A percentile compares a stretch with the other conserved stretches of the same genome.
phyloP scores from a whole-genome alignment of 345 rosid genomes.

The Punica granatum region DNA sequence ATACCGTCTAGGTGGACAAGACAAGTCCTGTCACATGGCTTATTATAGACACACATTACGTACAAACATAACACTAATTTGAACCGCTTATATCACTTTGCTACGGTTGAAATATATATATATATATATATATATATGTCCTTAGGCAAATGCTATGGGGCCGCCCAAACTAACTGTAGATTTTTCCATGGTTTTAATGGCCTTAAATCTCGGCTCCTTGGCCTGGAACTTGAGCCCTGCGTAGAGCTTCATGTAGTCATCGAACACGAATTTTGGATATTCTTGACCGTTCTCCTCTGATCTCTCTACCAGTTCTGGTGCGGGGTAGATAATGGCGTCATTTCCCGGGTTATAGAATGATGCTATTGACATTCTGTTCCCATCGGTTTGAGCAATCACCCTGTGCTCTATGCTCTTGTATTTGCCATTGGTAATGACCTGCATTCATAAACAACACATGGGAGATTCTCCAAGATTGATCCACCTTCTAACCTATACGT shows the following conservation, averaged over 20 bases:
- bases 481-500: neutral
- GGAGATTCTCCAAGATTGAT: no score
- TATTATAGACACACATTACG: neutral
- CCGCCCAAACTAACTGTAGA: constrained; percentile 10
- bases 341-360: constrained; percentile 89
- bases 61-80: neutral
- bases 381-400: constrained; percentile 62
- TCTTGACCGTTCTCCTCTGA: constrained; percentile 24
- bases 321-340: constrained; percentile 73
- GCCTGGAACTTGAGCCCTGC: constrained; percentile 70
- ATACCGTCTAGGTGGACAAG: no score
- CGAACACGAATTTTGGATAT: constrained; percentile 79
- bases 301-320: constrained; percentile 40
- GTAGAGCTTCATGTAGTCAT: constrained; percentile 86
- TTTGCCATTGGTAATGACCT: constrained; percentile 92
- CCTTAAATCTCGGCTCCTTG: constrained; percentile 82
- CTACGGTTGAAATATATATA: no score
- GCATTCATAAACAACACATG: neutral
- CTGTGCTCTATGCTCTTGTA: constrained; percentile 84
- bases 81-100: no score
- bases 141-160: constrained; percentile 32
- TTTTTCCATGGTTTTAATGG: constrained; percentile 49
- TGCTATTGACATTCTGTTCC: constrained; percentile 83
- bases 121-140: no score
- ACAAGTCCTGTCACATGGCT: no score